phyloP scores from a whole-genome alignment of 352 stramenopile species.

The Globisporangium megalacanthum region DNA sequence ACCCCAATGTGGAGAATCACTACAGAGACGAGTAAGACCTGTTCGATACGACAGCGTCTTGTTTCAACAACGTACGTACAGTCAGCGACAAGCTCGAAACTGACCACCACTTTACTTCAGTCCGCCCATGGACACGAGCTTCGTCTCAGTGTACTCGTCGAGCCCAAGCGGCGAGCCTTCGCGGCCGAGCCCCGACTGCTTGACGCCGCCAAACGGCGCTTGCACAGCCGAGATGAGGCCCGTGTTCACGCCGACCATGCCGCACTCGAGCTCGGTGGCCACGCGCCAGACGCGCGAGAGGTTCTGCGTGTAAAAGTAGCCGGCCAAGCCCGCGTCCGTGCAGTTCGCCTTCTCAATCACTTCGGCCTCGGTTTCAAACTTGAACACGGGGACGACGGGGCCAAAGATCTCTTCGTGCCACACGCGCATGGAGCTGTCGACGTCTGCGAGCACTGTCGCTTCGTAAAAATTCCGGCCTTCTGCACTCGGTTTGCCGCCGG shows the following conservation, averaged over 20 bases:
- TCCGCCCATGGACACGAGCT: conserved; percentile 90
- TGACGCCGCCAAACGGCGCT: conserved; percentile 87
- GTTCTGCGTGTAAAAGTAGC: conserved; percentile 94
- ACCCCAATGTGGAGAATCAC: background rate
- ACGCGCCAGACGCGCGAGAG: conserved; percentile 87
- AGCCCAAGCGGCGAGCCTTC: conserved; percentile 88
- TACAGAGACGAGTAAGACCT: background rate
- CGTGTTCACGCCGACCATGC: conserved; percentile 95
- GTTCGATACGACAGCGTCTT: background rate
- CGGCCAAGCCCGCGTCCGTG: conserved; percentile 87
- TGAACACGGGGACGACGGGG: conserved; percentile 90
- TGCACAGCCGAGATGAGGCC: conserved; percentile 82
- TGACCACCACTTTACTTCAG: conserved; percentile 23
- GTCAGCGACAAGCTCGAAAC: background rate
- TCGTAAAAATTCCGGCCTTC: conserved; percentile 89
- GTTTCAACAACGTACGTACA: background rate
- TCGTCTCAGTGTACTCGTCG: conserved; percentile 96
- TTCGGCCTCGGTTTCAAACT: conserved; percentile 94
- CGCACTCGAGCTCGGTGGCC: conserved; percentile 82
- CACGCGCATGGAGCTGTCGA: conserved; percentile 83
- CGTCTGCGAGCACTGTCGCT: conserved; percentile 90
- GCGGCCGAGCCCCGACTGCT: conserved; percentile 85
- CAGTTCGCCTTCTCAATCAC: conserved; percentile 94
- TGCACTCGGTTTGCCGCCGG: conserved; percentile 67
- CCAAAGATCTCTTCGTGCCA: conserved; percentile 96